Evolutionary conservation across 768 basidiomycete genomes (phyloP).

Genomic region (Lanmaoa pseudosensibilis): DNA sequence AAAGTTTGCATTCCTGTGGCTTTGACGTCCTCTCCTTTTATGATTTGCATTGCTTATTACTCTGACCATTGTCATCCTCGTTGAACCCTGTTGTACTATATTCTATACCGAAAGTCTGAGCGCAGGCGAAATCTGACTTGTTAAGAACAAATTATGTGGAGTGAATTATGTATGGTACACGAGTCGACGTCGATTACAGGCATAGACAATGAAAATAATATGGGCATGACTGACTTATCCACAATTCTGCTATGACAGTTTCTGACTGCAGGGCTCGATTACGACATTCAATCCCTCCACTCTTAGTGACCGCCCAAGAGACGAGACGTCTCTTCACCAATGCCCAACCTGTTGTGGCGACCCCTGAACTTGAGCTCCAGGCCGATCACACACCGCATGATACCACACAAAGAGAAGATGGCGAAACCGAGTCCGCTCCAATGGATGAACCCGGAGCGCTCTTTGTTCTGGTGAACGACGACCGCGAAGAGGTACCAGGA

Average conservation of each 20-base stretch:
- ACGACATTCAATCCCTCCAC: neutral
- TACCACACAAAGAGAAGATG: conserved; percentile 61
- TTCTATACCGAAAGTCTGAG: conserved; percentile 5
- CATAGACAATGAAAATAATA: conserved; percentile 4
- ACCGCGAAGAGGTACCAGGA: conserved; percentile 67
- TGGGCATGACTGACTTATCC: conserved; percentile 7
- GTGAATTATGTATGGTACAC: conserved; percentile 14
- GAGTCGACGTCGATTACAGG: neutral
- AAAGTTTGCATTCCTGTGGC: conserved; percentile 7
- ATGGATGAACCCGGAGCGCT: conserved; percentile 55
- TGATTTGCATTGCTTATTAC: conserved; percentile 12
- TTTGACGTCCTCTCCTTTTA: conserved; percentile 4
- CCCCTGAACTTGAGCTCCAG: conserved; percentile 36
- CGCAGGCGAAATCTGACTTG: conserved; percentile 9
- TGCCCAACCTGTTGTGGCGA: conserved; percentile 33
- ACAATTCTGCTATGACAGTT: neutral
- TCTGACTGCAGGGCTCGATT: neutral
- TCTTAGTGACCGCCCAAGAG: conserved; percentile 30
- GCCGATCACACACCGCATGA: conserved; percentile 54
- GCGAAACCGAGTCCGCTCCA: conserved; percentile 66
- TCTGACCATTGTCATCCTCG: conserved; percentile 4
- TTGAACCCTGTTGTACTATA: conserved; percentile 22
- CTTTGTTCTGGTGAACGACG: conserved; percentile 50
- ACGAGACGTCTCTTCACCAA: conserved; percentile 34
- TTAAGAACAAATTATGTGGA: conserved; percentile 17